Base-by-base conservation (phyloP, 2,329 filamentous ascomycete genomes). In the Leptographium lundbergii region DNA sequence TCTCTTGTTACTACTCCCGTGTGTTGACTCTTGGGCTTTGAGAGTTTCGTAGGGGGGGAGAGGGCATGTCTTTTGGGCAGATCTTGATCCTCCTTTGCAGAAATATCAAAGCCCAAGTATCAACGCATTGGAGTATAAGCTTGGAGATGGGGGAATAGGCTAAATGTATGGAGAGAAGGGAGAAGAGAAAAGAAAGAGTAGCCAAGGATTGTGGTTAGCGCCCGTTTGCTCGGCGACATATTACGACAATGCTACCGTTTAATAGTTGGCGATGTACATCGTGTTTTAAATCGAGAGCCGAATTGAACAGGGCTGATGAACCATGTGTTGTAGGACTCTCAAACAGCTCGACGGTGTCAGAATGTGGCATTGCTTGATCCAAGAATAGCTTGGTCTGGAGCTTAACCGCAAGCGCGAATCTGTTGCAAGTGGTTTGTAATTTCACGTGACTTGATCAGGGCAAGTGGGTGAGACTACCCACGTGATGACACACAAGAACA, bases 21-120 rank as follows among this genome's bases (percentile, higher is more conserved):
- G 56, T 39, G 1, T 55, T 57, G 51, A 53, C 47, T 50, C 61
- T 60, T 65, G 61, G 62, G 61, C 61, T 63, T 62, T 63, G 62
- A 61, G 61, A 63, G 61, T 63, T 65, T 63, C 60, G 61, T 58
- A 58, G 57, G 50, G 52, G 56, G 56, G 45, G 48, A 29, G 25
- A 32, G 42, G 39, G 10, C 13, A n/a, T 32, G 50, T 29, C 32
- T 34, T n/a, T 19, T 25, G 25, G 34, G 47, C 13, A 42, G 19
- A 39, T 19, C 17, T 7, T 6, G 13, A 42, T 47, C 32, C 59
- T 56, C 56, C 58, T 42, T 57, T 61, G 25, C 57, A 53, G 56
- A 60, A 56, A 63, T 57, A 63, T 64, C 61, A 60, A 64, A 61
- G 61, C 61, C 63, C 59, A 56, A 61, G 61, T 51, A 56, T 45